phyloP scores from a whole-genome alignment of 2,329 filamentous ascomycete genomes.

The Fusarium proliferatum region DNA sequence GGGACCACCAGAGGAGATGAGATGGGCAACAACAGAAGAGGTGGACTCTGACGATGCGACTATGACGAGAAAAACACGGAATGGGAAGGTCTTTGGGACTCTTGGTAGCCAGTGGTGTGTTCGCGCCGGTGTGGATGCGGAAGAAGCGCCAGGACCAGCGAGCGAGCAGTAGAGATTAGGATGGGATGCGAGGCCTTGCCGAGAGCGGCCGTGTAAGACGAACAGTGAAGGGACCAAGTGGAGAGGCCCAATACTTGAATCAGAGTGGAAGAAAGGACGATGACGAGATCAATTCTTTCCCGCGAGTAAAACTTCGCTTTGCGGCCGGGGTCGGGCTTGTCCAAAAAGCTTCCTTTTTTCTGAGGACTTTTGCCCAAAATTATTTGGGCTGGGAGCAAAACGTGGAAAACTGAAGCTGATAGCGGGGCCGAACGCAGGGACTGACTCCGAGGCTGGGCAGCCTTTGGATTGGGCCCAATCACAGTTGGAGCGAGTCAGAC shows the following conservation, averaged over 20 bases:
- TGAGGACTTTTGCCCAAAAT: conserved; percentile 29
- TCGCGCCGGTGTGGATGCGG: conserved; percentile 39
- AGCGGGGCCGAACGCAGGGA: conserved; percentile 45
- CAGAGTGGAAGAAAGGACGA: conserved; percentile 34
- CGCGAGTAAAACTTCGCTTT: conserved; percentile 39
- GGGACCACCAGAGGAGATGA: conserved; percentile 30
- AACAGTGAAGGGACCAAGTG: conserved; percentile 30
- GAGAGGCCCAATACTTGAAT: conserved; percentile 32
- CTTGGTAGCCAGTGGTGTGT: conserved; percentile 44
- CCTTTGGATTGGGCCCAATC: conserved; percentile 38
- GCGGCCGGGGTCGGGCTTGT: conserved; percentile 45
- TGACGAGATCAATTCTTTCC: conserved; percentile 47
- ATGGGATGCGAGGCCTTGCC: conserved; percentile 40
- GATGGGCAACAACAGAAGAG: conserved; percentile 39
- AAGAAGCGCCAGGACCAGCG: conserved; percentile 33
- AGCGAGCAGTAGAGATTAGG: conserved; percentile 26
- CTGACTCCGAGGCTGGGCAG: conserved; percentile 39
- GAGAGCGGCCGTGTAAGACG: conserved; percentile 46
- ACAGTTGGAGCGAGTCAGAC: conserved; percentile 44
- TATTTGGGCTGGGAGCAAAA: conserved; percentile 29
- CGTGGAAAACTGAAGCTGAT: conserved; percentile 37
- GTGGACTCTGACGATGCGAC: conserved; percentile 44
- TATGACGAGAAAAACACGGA: conserved; percentile 50
- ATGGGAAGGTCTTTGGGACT: conserved; percentile 40
- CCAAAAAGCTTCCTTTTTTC: conserved; percentile 30